Evolutionary conservation across 1,284 basidiomycete species (phyloP).

Genomic region (Neonothopanus nambi): DNA sequence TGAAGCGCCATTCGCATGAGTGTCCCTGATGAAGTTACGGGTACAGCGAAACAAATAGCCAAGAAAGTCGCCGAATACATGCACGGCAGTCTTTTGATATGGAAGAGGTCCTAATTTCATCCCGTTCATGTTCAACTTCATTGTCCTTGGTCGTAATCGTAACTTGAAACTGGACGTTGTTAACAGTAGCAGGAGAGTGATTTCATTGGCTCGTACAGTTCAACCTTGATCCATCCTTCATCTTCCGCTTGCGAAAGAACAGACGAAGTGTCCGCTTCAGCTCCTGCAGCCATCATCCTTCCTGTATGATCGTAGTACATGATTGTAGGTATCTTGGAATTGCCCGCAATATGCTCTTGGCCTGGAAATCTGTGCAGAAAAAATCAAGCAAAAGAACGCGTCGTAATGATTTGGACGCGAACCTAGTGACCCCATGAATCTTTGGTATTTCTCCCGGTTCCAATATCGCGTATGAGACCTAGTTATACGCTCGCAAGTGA

Average conservation of each 20-base stretch:
- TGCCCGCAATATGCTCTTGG: conserved; percentile 81
- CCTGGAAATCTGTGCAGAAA: conserved; percentile 64
- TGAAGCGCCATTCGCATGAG: conserved; percentile 64
- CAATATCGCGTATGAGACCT: conserved; percentile 74
- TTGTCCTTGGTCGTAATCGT: conserved; percentile 68
- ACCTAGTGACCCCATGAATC: conserved; percentile 74
- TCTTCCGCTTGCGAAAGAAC: conserved; percentile 66
- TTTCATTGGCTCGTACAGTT: conserved; percentile 50
- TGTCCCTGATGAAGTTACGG: conserved; percentile 70
- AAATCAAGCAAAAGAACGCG: conserved; percentile 16
- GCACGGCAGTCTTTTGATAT: conserved; percentile 60
- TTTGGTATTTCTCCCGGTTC: conserved; percentile 73
- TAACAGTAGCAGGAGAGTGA: background rate
- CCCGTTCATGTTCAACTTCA: conserved; percentile 79
- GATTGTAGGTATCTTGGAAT: conserved; percentile 76
- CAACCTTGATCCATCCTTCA: conserved; percentile 70
- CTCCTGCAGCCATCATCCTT: conserved; percentile 66
- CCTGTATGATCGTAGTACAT: conserved; percentile 70
- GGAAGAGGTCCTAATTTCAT: conserved; percentile 71
- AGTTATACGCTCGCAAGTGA: conserved; percentile 1
- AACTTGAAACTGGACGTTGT: conserved; percentile 64
- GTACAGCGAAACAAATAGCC: conserved; percentile 73
- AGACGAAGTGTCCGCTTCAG: conserved; percentile 67
- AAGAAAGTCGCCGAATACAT: conserved; percentile 78
- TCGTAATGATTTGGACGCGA: conserved; percentile 12